Conservation (phyloP, 805 yeast genomes). For the Kluyveromyces nonfermentans region DNA sequence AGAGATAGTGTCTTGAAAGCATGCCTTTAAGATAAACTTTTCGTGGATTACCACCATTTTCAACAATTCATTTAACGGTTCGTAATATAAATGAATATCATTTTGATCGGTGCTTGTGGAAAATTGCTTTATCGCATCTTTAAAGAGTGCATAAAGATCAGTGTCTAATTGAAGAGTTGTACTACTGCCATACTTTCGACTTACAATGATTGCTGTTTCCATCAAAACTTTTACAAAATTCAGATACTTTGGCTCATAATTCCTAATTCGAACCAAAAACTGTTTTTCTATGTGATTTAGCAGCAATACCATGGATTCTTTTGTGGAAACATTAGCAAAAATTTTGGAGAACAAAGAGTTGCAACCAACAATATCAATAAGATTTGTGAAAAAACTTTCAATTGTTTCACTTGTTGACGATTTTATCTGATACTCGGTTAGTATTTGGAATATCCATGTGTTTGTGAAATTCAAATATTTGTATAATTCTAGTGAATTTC, state of each 20-base stretch:
- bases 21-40: constrained; percentile 15
- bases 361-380: constrained; percentile 14
- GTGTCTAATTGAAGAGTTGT: constrained; percentile 6
- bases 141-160: constrained; percentile 10
- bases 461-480: constrained; percentile 22
- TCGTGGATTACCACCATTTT: constrained; percentile 26
- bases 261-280: constrained; percentile 14
- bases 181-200: not conserved
- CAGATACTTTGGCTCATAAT: constrained; percentile 3
- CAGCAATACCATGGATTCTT: constrained; percentile 7
- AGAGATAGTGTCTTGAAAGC: constrained; percentile 10
- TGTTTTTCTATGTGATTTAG: constrained; percentile 17
- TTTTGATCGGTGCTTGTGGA: constrained; percentile 6
- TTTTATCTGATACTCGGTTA: constrained; percentile 7
- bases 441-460: constrained; percentile 25
- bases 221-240: constrained; percentile 15
- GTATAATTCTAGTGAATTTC: constrained; percentile 8
- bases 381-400: constrained; percentile 14
- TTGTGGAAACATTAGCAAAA: constrained; percentile 17
- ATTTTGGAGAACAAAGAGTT: constrained; percentile 20
- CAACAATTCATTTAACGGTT: constrained; percentile 6
- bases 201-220: constrained; percentile 15
- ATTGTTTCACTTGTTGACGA: constrained; percentile 2
- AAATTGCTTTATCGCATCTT: constrained; percentile 9
- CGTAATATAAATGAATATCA: constrained; percentile 4